Evolutionary conservation across 139 green algal genomes (phyloP), one percentile per base, ranked within the genome.

Genomic region (Dunaliella primolecta): DNA sequence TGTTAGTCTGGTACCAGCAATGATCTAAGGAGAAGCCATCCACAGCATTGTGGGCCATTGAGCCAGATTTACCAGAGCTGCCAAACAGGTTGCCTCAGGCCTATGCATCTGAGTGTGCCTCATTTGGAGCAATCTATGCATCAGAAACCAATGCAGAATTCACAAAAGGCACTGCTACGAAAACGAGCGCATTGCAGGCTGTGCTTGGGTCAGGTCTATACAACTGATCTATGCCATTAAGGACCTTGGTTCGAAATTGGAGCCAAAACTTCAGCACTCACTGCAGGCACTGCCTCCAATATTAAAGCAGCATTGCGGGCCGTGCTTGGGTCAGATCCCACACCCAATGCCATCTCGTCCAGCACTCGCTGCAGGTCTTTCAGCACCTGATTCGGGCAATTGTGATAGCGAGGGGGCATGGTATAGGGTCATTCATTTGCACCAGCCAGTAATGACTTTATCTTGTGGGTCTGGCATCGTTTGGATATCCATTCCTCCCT

Each of bases 331-430:
- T 86, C 86, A 70, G 80, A 32, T 23, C 80, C 83, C 20, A 89
- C 72, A 0, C 91, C 92, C 76, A 96, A 86, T 0, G 85, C 87
- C 77, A 98, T 83, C 89, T 95, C 94, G 81, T 97, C 94, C 55
- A 97, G 79, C 29, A 93, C 88, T 0, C 94, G 84, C 84, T 94
- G 90, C 85, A 98, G 85, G 85, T 97, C 90, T 81, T 92, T 88
- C 78, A 96, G 87, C 57, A 95, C 84, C 3, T 93, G 93, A 78
- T 23, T 23, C 32, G 75, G 93, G n/a, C n/a, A n/a, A n/a, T n/a
- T n/a, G n/a, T n/a, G n/a, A n/a, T n/a, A n/a, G n/a, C n/a, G n/a
- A n/a, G n/a, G n/a, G n/a, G n/a, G n/a, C n/a, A n/a, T n/a, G n/a
- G n/a, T n/a, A n/a, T n/a, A n/a, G n/a, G n/a, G n/a, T n/a, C n/a